Evolutionary conservation across 148 eudicot species (phyloP).

Genomic region (Beta vulgaris): DNA sequence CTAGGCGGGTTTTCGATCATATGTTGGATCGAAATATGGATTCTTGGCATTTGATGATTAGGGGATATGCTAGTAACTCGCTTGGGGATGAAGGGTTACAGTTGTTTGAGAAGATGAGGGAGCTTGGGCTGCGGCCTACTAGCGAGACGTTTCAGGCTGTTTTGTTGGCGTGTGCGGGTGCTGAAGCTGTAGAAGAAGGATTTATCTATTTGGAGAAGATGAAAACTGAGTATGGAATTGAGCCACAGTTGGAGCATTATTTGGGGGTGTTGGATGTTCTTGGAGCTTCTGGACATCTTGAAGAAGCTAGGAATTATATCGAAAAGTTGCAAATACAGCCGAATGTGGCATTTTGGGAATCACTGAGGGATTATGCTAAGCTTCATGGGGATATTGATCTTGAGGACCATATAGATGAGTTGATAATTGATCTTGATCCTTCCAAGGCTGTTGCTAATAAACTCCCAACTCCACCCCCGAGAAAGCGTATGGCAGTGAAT

Average conservation of each 20-base stretch:
- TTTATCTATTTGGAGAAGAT: slow-evolving; percentile 66
- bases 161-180: slow-evolving; percentile 74
- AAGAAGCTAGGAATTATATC: slow-evolving; percentile 67
- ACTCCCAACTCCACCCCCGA: slow-evolving; percentile 79
- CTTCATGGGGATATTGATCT: slow-evolving; percentile 86
- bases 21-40: slow-evolving; percentile 63
- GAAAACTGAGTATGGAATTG: slow-evolving; percentile 63
- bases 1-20: slow-evolving; percentile 74
- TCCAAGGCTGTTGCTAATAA: slow-evolving; percentile 55
- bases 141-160: slow-evolving; percentile 66
- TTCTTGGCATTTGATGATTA: slow-evolving; percentile 67
- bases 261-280: slow-evolving; percentile 64
- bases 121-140: slow-evolving; percentile 50
- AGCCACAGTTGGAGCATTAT: slow-evolving; percentile 71
- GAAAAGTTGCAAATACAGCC: slow-evolving; percentile 61
- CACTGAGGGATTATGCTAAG: slow-evolving; percentile 74
- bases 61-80: slow-evolving; percentile 53
- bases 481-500: slow-evolving; percentile 57
- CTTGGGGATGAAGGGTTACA: slow-evolving; percentile 70
- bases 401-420: slow-evolving; percentile 73
- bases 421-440: slow-evolving; percentile 63
- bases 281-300: slow-evolving; percentile 71
- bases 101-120: slow-evolving; percentile 61
- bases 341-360: slow-evolving; percentile 66
- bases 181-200: slow-evolving; percentile 81